phyloP scores from a whole-genome alignment of 164 flowering plant species.

The Brasenia schreberi region DNA sequence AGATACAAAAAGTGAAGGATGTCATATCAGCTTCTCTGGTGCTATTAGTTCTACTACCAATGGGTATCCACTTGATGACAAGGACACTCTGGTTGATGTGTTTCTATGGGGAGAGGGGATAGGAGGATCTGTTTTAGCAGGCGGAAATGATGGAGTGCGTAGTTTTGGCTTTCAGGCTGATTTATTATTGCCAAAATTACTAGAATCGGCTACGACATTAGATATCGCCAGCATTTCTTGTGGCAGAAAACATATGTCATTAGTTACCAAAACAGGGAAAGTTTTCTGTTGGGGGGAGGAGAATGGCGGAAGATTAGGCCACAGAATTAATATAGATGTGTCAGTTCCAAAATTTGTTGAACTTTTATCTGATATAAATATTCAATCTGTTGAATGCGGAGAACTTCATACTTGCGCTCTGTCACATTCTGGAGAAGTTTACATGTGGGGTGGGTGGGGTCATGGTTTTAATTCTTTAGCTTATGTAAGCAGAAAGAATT shows the following conservation, averaged over 20 bases:
- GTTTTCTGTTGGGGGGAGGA: slow-evolving; percentile 69
- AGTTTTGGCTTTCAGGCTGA: slow-evolving; percentile 13
- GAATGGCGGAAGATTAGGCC: slow-evolving; percentile 49
- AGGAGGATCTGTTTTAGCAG: slow-evolving; percentile 26
- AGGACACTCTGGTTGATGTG: slow-evolving; percentile 34
- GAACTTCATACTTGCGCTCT: slow-evolving; percentile 59
- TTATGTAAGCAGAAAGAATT: slow-evolving; percentile 4
- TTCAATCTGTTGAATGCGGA: slow-evolving; percentile 44
- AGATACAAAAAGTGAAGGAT: slow-evolving; percentile 5
- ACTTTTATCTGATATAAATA: slow-evolving; percentile 20
- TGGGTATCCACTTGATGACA: slow-evolving; percentile 6
- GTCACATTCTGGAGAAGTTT: slow-evolving; percentile 43
- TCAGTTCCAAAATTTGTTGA: slow-evolving; percentile 44
- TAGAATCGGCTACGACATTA: slow-evolving; percentile 36
- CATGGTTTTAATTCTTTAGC: slow-evolving; percentile 13
- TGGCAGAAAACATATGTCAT: slow-evolving; percentile 48
- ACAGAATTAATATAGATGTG: slow-evolving; percentile 32
- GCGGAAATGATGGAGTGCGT: slow-evolving; percentile 10
- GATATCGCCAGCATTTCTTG: slow-evolving; percentile 41
- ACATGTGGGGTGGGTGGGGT: slow-evolving; percentile 46
- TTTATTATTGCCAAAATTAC: slow-evolving; percentile 39
- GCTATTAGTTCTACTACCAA: slow-evolving; percentile 7
- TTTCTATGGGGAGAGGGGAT: slow-evolving; percentile 60
- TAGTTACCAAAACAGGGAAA: slow-evolving; percentile 57
- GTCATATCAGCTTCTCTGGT: slow-evolving; percentile 9